These are phyloP conservation scores for Saksenaea vasiformis DNA, from an alignment of 371 early-diverging fungal species.

Conservation along the genomic window DNA sequence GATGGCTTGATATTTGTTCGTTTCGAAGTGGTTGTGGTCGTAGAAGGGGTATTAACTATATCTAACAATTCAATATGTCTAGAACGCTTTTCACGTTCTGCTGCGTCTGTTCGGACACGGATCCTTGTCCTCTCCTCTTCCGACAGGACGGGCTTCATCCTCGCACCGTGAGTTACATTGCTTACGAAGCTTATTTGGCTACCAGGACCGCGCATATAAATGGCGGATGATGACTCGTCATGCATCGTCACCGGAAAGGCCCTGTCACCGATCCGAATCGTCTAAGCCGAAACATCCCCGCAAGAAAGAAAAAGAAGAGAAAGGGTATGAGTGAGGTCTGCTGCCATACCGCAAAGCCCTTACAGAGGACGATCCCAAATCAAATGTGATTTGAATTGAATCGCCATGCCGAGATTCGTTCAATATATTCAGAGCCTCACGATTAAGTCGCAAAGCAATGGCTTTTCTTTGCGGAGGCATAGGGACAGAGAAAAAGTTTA, in stretches of 20 bases:
- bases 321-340: background rate
- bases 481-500: background rate
- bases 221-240: constrained; percentile 9
- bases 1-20: constrained; percentile 4
- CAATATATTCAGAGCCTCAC: constrained; percentile 23
- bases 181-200: constrained; percentile 9
- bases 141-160: constrained; percentile 26
- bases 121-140: constrained; percentile 21
- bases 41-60: background rate
- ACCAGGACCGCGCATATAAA: constrained; percentile 12
- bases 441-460: constrained; percentile 26
- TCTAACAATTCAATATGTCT: constrained; percentile 21
- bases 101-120: constrained; percentile 18
- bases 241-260: constrained; percentile 16
- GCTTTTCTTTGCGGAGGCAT: constrained; percentile 16
- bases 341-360: background rate
- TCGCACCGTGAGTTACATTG: constrained; percentile 16
- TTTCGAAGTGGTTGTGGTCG: constrained; percentile 5
- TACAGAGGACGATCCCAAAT: constrained; percentile 5
- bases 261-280: constrained; percentile 18
- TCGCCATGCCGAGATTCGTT: constrained; percentile 10
- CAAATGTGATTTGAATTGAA: constrained; percentile 12
- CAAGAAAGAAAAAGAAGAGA: background rate
- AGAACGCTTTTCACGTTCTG: constrained; percentile 25
- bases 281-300: constrained; percentile 3